phyloP scores from a whole-genome alignment of 2,329 filamentous ascomycete genomes.

The Sclerotiophoma versabilis region DNA sequence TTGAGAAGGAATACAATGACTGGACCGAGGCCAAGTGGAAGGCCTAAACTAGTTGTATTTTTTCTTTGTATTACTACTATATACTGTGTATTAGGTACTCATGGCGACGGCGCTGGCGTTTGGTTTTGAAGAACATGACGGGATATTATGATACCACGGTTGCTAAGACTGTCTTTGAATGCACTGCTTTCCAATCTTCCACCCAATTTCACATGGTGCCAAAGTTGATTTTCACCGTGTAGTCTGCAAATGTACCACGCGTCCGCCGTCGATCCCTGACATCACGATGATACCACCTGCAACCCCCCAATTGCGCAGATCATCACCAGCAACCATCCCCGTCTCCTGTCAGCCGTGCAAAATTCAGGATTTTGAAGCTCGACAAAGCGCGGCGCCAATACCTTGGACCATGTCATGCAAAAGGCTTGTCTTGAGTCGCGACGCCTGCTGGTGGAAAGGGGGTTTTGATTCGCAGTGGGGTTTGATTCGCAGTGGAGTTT shows the following conservation, averaged over 20 bases:
- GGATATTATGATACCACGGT: slow-evolving; percentile 11
- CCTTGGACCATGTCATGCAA: neutral
- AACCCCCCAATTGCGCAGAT: slow-evolving; percentile 8
- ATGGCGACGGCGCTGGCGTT: slow-evolving; percentile 15
- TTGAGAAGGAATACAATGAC: slow-evolving; percentile 44
- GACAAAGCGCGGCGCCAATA: neutral
- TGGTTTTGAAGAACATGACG: neutral
- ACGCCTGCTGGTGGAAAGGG: too few species aligned
- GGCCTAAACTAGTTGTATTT: slow-evolving; percentile 28
- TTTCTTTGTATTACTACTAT: slow-evolving; percentile 8
- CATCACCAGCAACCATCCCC: neutral
- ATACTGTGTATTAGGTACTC: slow-evolving; percentile 3
- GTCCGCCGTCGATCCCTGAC: slow-evolving; percentile 12
- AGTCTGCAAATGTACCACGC: neutral
- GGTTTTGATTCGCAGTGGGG: too few species aligned
- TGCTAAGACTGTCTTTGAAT: slow-evolving; percentile 11
- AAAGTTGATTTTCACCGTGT: neutral
- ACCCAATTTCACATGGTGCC: neutral
- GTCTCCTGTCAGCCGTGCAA: neutral
- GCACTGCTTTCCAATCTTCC: neutral
- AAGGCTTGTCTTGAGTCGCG: neutral
- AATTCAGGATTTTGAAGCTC: neutral
- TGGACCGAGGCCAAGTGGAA: slow-evolving; percentile 50
- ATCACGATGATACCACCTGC: slow-evolving; percentile 10
- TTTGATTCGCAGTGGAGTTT: too few species aligned